Percentiles rank a stretch among this genome's conserved stretches.
These are phyloP conservation scores for Penicillium griseofulvum DNA, from an alignment of 2,329 filamentous ascomycete genomes.

Conservation along the genomic window DNA sequence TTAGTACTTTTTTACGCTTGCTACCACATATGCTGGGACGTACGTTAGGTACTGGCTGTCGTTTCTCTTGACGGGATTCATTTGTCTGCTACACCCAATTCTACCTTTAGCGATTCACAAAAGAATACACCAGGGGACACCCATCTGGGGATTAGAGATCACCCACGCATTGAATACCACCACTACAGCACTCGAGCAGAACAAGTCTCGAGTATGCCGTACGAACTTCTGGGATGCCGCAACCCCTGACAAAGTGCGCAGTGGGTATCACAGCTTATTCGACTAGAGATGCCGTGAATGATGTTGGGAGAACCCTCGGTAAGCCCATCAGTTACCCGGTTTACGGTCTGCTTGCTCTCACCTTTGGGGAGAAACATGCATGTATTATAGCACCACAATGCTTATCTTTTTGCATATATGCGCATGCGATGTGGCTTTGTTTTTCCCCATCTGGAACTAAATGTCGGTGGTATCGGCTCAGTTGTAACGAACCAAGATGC, in stretches of 20 bases:
- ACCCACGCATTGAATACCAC: no score
- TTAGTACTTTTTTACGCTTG: conserved; percentile 38
- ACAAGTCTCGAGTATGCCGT: no score
- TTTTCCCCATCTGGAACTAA: conserved; percentile 40
- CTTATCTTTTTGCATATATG: background rate
- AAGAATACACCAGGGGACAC: conserved; percentile 30
- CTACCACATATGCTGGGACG: conserved; percentile 42
- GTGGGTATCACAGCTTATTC: conserved; percentile 30
- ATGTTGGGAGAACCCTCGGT: conserved; percentile 34
- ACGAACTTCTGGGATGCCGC: conserved; percentile 35
- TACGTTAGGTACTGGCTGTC: conserved; percentile 17
- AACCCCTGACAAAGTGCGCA: conserved; percentile 32
- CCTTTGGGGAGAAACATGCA: background rate
- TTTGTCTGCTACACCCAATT: conserved; percentile 38
- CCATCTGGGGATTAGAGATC: conserved; percentile 35
- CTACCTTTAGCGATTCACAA: conserved; percentile 36
- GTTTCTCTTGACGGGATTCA: conserved; percentile 27
- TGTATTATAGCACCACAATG: no score
- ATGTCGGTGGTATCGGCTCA: conserved; percentile 50
- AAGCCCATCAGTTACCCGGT: no score
- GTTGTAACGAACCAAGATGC: conserved; percentile 50
- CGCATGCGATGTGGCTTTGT: conserved; percentile 39
- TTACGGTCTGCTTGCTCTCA: background rate
- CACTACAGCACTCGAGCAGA: no score
- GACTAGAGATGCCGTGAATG: conserved; percentile 39